phyloP scores from a whole-genome alignment of 495 filamentous ascomycete genomes.

The Cladorrhinum samala region DNA sequence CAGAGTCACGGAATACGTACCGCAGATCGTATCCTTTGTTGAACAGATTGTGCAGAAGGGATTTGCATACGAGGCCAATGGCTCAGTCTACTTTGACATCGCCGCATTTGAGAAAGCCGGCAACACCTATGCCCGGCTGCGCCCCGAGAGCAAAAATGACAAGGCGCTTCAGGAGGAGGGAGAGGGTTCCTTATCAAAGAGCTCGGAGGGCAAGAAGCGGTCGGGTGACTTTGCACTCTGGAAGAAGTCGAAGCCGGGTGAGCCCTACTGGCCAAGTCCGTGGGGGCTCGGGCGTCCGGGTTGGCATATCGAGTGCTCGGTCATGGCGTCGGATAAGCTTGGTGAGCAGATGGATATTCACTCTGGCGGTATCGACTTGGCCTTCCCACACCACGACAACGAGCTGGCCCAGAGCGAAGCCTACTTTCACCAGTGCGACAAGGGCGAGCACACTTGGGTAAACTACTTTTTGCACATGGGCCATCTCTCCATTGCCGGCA shows the following conservation, averaged over 20 bases:
- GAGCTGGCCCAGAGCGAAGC: slow-evolving; percentile 93
- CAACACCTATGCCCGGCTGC: slow-evolving; percentile 76
- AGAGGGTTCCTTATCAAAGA: slow-evolving; percentile 75
- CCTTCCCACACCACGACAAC: slow-evolving; percentile 96
- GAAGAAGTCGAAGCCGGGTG: slow-evolving; percentile 89
- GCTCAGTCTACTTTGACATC: slow-evolving; percentile 94
- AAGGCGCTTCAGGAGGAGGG: slow-evolving; percentile 79
- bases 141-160: slow-evolving; percentile 82
- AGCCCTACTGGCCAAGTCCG: slow-evolving; percentile 79
- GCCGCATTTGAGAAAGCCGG: slow-evolving; percentile 75
- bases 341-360: slow-evolving; percentile 86
- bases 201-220: slow-evolving; percentile 59
- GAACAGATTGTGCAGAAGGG: slow-evolving; percentile 74
- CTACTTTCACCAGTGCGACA: slow-evolving; percentile 55
- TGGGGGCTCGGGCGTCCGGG: slow-evolving; percentile 89
- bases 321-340: slow-evolving; percentile 85
- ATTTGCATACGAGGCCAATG: slow-evolving; percentile 80
- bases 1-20: slow-evolving; percentile 82
- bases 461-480: slow-evolving; percentile 98
- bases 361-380: slow-evolving; percentile 86
- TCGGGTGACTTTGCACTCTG: slow-evolving; percentile 86
- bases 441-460: slow-evolving; percentile 68
- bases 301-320: slow-evolving; percentile 98
- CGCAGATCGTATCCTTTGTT: slow-evolving; percentile 66
- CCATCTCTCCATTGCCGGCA: slow-evolving; percentile 80